phyloP scores from a whole-genome alignment of 2,329 filamentous ascomycete genomes.

The Aspergillus sp. region DNA sequence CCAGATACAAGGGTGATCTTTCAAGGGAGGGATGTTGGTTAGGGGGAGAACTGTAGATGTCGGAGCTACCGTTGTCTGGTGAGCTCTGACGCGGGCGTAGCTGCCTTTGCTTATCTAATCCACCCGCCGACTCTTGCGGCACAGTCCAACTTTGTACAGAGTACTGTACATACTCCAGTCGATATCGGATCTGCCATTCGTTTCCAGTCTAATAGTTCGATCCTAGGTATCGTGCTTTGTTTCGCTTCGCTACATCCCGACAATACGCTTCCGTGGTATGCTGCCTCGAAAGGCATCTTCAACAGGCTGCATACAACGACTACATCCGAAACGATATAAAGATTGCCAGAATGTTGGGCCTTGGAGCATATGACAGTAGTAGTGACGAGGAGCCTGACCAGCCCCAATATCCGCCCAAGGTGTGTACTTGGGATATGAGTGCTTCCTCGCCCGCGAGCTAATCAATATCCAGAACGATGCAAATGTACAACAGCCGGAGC shows the following conservation, averaged over 20 bases:
- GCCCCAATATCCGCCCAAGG: constrained; percentile 19
- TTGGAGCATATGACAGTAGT: constrained; percentile 46
- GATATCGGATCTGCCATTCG: too few relatives aligned
- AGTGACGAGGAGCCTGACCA: constrained; percentile 42
- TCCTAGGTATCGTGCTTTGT: not conserved
- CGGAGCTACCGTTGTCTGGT: constrained; percentile 10
- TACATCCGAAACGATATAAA: not conserved
- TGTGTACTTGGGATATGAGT: constrained; percentile 11
- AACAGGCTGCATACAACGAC: not conserved
- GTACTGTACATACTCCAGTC: not conserved
- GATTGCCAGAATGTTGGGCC: constrained; percentile 36
- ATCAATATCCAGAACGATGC: constrained; percentile 10
- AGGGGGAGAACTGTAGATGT: not conserved
- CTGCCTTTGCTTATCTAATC: constrained; percentile 40
- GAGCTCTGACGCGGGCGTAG: constrained; percentile 35
- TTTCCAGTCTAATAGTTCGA: too few relatives aligned
- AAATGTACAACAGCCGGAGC: constrained; percentile 1
- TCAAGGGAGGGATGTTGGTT: not conserved
- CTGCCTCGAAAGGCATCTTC: not conserved
- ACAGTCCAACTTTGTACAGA: not conserved
- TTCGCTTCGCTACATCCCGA: not conserved
- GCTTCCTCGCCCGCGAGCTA: constrained; percentile 3
- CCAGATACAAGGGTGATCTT: not conserved
- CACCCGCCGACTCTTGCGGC: constrained; percentile 3
- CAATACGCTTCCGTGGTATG: not conserved